Evolutionary conservation across 257 asterid species (phyloP), one percentile per base, ranked within the genome.

Genomic region (Gardenia jasminoides): DNA sequence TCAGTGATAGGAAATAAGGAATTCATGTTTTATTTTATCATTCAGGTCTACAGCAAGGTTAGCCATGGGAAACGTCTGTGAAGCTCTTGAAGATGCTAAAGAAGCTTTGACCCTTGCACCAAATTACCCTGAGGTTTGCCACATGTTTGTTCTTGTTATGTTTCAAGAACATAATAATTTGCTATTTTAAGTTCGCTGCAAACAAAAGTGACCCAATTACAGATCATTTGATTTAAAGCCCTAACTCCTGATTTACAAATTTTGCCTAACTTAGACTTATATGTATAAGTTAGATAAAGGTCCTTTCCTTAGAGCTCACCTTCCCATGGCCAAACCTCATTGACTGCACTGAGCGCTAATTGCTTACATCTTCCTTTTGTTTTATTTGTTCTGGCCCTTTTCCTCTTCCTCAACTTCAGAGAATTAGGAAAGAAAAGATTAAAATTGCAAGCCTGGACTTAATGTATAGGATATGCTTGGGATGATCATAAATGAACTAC

Each of bases 51-150:
- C 88, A 20, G 94, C 88, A 61, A 89, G 90, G 77, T 86, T 94
- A 85, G 91, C 88, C n/a, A 80, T 83, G 85, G 93, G 92, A 76
- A 87, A 93, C 81, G 28, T 75, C 65, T 66, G 77, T 36, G 92
- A 89, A 80, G 98, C 99, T 77, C 93, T 90, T 74, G 92, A 83
- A 80, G 99, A 94, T 88, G 87, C 92, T 83, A 80, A 86, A 76
- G 88, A 89, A 81, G 93, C 96, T 65, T 76, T 87, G 87, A 43
- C 72, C 46, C 86, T 91, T 71, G 97, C 97, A 69, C 92, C 93
- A 72, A 62, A 68, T 80, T 89, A 88, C 65, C 86, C 92, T 19
- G 90, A 94, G 91, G 98, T 89, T 70, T 72, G 84, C 80, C 64
- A 77, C 70, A 1, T 70, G 76, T 44, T 71, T 56, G 24, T 44